A percentile compares a stretch with the other conserved stretches of the same genome.
These are phyloP conservation scores for Diaporthe caulivora DNA, from an alignment of 2,329 filamentous ascomycete species.

Conservation along the genomic window DNA sequence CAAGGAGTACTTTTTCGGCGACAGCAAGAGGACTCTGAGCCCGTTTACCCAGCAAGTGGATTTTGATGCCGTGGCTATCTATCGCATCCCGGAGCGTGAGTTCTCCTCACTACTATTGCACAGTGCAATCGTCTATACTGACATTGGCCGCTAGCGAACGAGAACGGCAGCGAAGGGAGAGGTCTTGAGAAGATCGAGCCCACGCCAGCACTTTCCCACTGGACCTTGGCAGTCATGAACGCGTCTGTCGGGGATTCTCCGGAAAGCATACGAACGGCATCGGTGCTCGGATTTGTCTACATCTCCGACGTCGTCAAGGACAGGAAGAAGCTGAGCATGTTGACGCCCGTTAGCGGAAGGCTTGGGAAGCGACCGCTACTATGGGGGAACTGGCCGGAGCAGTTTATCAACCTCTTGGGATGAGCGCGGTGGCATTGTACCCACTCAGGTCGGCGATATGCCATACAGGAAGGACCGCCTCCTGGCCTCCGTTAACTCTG, in stretches of 20 bases:
- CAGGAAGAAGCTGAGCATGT: slow-evolving; percentile 81
- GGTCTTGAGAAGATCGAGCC: slow-evolving; percentile 75
- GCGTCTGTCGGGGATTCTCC: slow-evolving; percentile 77
- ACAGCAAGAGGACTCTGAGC: slow-evolving; percentile 79
- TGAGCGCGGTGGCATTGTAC: slow-evolving; percentile 44
- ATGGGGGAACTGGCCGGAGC: slow-evolving; percentile 89
- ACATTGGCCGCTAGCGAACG: slow-evolving; percentile 42
- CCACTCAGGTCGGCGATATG: not conserved
- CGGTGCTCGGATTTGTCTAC: slow-evolving; percentile 93
- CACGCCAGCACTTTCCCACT: slow-evolving; percentile 79
- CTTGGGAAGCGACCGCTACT: slow-evolving; percentile 85
- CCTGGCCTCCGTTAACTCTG: not conserved
- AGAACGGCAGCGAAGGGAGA: slow-evolving; percentile 49
- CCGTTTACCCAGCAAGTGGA: slow-evolving; percentile 89
- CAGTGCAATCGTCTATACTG: not conserved
- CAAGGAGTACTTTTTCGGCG: slow-evolving; percentile 95
- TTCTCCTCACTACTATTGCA: slow-evolving; percentile 30
- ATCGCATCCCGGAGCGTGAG: slow-evolving; percentile 74
- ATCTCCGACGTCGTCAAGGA: slow-evolving; percentile 91
- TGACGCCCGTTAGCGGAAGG: slow-evolving; percentile 86
- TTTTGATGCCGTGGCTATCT: slow-evolving; percentile 80
- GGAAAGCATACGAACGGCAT: slow-evolving; percentile 81
- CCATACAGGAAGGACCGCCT: not conserved
- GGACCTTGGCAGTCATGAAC: slow-evolving; percentile 86
- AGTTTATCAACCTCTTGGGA: slow-evolving; percentile 81